Conservation (phyloP, 805 yeast genomes). For the Peterozyma toletana region DNA sequence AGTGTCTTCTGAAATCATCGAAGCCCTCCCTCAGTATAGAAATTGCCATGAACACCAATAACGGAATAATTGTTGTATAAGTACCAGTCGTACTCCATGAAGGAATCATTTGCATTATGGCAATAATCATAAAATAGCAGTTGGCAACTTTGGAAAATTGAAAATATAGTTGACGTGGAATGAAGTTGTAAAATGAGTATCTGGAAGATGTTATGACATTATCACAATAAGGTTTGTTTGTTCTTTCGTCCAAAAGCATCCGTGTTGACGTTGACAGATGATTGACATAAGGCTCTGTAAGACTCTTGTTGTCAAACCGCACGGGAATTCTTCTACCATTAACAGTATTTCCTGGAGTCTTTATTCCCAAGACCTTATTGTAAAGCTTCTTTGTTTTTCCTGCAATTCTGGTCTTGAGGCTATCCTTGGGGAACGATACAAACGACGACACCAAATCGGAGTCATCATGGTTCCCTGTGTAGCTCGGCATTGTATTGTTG, state of each 20-base stretch:
- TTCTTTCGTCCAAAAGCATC: constrained; percentile 63
- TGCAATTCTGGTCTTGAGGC: background rate
- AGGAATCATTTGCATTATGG: constrained; percentile 92
- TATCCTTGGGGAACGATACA: too few relatives aligned
- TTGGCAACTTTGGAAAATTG: constrained; percentile 94
- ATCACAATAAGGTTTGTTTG: constrained; percentile 46
- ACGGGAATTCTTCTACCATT: constrained; percentile 78
- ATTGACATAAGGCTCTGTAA: constrained; percentile 25
- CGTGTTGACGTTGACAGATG: constrained; percentile 19
- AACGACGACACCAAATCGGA: too few relatives aligned
- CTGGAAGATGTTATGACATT: constrained; percentile 82
- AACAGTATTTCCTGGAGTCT: constrained; percentile 42
- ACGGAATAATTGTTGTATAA: constrained; percentile 87
- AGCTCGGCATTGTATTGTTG: too few relatives aligned
- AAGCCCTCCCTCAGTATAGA: constrained; percentile 90
- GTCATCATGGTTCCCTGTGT: too few relatives aligned
- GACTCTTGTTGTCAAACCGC: constrained; percentile 13
- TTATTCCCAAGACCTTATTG: constrained; percentile 36
- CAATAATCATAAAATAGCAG: constrained; percentile 80
- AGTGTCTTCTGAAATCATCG: constrained; percentile 86
- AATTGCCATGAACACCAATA: constrained; percentile 77
- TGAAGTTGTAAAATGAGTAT: constrained; percentile 70
- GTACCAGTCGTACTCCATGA: constrained; percentile 97
- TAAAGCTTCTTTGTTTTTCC: constrained; percentile 1
- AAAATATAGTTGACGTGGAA: constrained; percentile 83